Evolutionary conservation across 495 filamentous ascomycete species (phyloP).

Genomic region (Podospora didyma): DNA sequence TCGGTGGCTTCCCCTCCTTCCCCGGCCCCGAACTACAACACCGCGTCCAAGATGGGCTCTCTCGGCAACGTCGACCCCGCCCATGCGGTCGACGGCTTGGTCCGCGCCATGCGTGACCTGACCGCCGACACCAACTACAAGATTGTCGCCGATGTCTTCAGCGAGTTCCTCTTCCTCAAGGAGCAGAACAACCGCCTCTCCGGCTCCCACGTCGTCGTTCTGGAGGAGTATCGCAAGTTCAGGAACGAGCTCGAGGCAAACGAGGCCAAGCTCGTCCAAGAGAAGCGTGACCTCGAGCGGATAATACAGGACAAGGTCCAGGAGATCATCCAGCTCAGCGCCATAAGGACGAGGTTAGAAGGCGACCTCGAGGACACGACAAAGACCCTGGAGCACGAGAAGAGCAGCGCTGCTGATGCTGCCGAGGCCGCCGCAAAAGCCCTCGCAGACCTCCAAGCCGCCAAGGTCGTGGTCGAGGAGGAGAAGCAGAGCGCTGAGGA

Average conservation of each 20-base stretch:
- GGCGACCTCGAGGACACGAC: conserved; percentile 24
- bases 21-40: not conserved
- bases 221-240: conserved; percentile 35
- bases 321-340: conserved; percentile 27
- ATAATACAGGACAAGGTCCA: conserved; percentile 25
- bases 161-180: conserved; percentile 34
- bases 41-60: conserved; percentile 18
- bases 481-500: conserved; percentile 21
- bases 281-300: conserved; percentile 28
- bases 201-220: conserved; percentile 27
- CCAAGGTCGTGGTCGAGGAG: conserved; percentile 22
- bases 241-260: conserved; percentile 31
- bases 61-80: conserved; percentile 22
- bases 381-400: conserved; percentile 16
- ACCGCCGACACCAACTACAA: conserved; percentile 37
- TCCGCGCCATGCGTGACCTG: conserved; percentile 34
- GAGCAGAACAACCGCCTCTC: conserved; percentile 32
- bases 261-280: conserved; percentile 20
- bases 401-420: conserved; percentile 12
- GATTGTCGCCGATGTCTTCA: conserved; percentile 36
- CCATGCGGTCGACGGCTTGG: conserved; percentile 31
- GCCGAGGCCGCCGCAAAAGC: conserved; percentile 11
- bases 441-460: conserved; percentile 16
- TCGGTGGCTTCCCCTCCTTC: not conserved
- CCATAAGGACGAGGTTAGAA: conserved; percentile 19